Evolutionary conservation across 768 basidiomycete species (phyloP), one percentile per base, ranked within the genome.

Genomic region (Rhodotorula graminis): DNA sequence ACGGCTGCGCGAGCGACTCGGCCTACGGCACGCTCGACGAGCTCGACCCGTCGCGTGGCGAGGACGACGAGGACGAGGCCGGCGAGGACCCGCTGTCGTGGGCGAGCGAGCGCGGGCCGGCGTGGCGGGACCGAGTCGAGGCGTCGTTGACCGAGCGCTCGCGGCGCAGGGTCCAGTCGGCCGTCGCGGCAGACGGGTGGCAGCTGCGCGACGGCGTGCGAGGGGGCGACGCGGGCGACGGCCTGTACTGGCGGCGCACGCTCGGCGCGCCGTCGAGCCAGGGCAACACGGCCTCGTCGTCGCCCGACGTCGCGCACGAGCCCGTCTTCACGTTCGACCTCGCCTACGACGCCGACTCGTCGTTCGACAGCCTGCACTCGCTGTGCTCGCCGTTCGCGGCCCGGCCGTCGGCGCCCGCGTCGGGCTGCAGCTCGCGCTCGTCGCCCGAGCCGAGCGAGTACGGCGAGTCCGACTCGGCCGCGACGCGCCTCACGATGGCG

Each of bases 31-130:
- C 67, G 15, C 46, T 63, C 25, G 67, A 69, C 33, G 67, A 69
- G 55, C 33, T 27, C 46, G 61, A 61, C 19, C 11, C 50, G 23
- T 21, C 50, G 50, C 50, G 6, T 25, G 50, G 10, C 50, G 65
- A 95, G 90, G 66, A 93, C 84, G 60, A 94, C 87, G 81, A 93
- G 92, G 61, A 93, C 84, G 31, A 94, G 82, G 70, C 91, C 91
- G 18, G 91, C 88, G 19, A 88, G 85, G 23, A 91, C 37, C 2
- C 18, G 11, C 11, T 18, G 27, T 7, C 25, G n/a, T 31, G 11
- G 8, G 16, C 25, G n/a, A 37, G 40, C 21, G 50, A 64, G 37
- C 23, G 50, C 49, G 62, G 9, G 8, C 25, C n/a, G n/a, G 46
- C 11, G 14, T 64, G 64, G 64, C 27, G 27, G 11, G 53, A 64